Base-by-base conservation (phyloP, 1,139 yeast species). In the Diutina catenulata region DNA sequence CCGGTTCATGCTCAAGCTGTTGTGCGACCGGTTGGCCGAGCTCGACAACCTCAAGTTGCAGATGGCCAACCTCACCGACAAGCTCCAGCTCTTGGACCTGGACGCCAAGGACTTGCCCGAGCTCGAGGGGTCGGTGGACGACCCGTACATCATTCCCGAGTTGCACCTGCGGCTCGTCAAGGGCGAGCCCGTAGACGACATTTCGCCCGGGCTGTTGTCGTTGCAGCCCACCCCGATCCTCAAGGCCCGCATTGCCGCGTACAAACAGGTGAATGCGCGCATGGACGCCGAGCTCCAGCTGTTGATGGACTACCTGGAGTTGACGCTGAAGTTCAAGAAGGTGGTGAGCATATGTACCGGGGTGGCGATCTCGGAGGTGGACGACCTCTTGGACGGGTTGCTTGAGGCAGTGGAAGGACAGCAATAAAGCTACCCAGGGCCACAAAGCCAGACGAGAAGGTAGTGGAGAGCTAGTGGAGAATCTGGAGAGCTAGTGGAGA, bases 291-390 rank as follows among this genome's bases (percentile, higher is more conserved):
- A 83, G 49, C 58, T 62, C 37, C 61, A 59, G 33, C 45, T 43
- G 21, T 62, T 84, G 43, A 56, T 61, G 33, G 67, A 68, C 39
- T 67, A 79, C 41, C 68, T 74, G 28, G 80, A 73, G 45, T 64
- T 88, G 41, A 95, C 94, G 43, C 69, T 76, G 26, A 88, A 88
- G 55, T 91, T 87, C 60, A 77, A 93, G 50, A 73, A 83, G 49
- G 95, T 91, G 18, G 91, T 91, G 28, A 79, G 95, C 33, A 67
- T 86, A 41, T 88, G 97, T 61, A 82, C 95, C 3, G 91, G 93
- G 16, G 93, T 87, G 20, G 84, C 77, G 36, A 56, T 66, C 32
- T 60, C 63, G 47, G 80, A 80, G 47, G 95, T 88, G 31, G 98
- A 91, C 54, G 74, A 73, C 42, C 68, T 91, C 49, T 68, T 91